Conservation (phyloP, 2,329 filamentous ascomycete species). For the Diaporthe vaccinii region DNA sequence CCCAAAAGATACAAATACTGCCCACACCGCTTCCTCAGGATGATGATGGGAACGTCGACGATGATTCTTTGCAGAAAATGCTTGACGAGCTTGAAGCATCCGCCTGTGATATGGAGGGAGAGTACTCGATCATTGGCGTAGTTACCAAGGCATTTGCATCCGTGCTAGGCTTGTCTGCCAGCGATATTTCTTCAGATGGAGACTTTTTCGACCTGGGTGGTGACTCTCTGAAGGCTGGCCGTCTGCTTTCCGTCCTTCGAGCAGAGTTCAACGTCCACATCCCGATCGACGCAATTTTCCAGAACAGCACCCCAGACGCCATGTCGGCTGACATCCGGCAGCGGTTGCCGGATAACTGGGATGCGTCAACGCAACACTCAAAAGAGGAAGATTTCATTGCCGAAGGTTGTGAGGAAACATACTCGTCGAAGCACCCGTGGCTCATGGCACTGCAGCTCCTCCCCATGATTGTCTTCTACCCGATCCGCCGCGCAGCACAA, state of each 20-base stretch:
- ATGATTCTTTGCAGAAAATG: neutral
- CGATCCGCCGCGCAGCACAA: conserved; percentile 63
- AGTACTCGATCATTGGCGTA: conserved; percentile 50
- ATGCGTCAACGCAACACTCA: neutral
- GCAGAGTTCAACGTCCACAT: conserved; percentile 61
- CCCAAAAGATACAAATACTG: conserved; percentile 53
- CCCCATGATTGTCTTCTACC: conserved; percentile 64
- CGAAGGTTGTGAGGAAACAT: conserved; percentile 47
- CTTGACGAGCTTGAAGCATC: conserved; percentile 21
- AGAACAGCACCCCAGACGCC: conserved; percentile 58
- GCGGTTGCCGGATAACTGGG: neutral
- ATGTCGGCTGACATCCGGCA: conserved; percentile 49
- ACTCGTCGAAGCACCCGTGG: conserved; percentile 63
- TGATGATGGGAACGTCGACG: conserved; percentile 43
- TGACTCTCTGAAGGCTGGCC: conserved; percentile 67
- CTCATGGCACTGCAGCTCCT: conserved; percentile 65
- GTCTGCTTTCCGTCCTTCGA: conserved; percentile 64
- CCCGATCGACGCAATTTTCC: conserved; percentile 66
- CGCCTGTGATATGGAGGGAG: conserved; percentile 40
- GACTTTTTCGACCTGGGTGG: conserved; percentile 68
- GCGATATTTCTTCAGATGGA: conserved; percentile 55
- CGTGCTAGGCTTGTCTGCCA: conserved; percentile 56
- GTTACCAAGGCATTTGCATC: conserved; percentile 61
- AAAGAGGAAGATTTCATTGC: conserved; percentile 23
- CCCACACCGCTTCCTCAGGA: conserved; percentile 52